Evolutionary conservation across 164 flowering plant genomes (phyloP).

Genomic region (Hamamelis virginiana): DNA sequence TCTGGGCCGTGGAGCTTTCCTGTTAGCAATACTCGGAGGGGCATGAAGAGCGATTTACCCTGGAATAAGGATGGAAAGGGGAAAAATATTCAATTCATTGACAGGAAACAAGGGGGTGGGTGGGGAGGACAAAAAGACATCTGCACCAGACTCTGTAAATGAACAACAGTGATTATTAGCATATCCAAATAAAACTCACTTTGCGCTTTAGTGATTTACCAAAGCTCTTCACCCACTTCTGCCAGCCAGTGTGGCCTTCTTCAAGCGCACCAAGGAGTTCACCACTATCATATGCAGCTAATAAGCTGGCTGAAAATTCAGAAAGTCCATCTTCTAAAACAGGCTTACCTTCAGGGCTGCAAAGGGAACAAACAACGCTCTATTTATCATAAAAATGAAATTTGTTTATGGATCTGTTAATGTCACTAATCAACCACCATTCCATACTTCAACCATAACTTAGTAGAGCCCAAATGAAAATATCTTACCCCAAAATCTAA

Average conservation of each 20-base stretch:
- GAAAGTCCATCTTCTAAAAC: slow-evolving; percentile 73
- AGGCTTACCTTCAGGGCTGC: slow-evolving; percentile 79
- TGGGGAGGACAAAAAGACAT: too few species aligned
- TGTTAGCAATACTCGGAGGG: slow-evolving; percentile 81
- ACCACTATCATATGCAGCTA: slow-evolving; percentile 84
- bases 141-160: too few species aligned
- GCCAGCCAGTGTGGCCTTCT: slow-evolving; percentile 85
- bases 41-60: slow-evolving; percentile 98
- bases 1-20: slow-evolving; percentile 98
- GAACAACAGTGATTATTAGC: not conserved
- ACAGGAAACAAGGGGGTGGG: not conserved
- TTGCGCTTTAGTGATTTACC: slow-evolving; percentile 87
- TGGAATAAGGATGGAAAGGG: slow-evolving; percentile 21
- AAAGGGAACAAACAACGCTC: not conserved
- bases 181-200: slow-evolving; percentile 34
- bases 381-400: not conserved
- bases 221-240: slow-evolving; percentile 89
- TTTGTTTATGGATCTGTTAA: not conserved
- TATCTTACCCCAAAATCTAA: too few species aligned
- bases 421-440: not conserved
- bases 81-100: not conserved
- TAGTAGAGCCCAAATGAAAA: too few species aligned
- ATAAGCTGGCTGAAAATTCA: slow-evolving; percentile 66
- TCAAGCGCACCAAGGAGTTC: slow-evolving; percentile 70
- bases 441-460: too few species aligned